These are phyloP conservation scores for Alternaria conjuncta DNA, from an alignment of 2,329 filamentous ascomycete genomes.

Conservation along the genomic window DNA sequence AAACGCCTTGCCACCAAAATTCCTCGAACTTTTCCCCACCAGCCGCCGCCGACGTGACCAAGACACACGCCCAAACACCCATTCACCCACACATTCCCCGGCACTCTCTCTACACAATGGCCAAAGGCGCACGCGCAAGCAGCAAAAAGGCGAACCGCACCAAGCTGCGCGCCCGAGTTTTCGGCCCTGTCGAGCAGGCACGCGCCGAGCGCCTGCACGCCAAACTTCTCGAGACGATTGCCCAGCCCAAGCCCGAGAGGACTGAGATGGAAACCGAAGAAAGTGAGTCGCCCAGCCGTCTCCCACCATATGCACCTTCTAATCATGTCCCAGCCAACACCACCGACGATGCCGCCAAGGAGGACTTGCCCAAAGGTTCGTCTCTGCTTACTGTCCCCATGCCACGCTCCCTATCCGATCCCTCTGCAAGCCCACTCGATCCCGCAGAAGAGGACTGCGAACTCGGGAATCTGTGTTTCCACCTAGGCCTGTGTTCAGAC, in stretches of 20 bases:
- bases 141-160: conserved; percentile 82
- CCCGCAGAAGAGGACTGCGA: conserved; percentile 24
- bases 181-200: conserved; percentile 80
- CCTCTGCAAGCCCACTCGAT: conserved; percentile 13
- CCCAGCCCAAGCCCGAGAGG: conserved; percentile 71
- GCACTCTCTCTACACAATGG: conserved; percentile 66
- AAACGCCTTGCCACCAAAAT: conserved; percentile 31
- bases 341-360: conserved; percentile 24
- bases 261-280: conserved; percentile 57
- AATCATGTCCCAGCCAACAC: conserved; percentile 12
- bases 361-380: conserved; percentile 42
- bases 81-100: conserved; percentile 9
- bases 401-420: conserved; percentile 30
- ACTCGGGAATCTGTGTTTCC: conserved; percentile 45
- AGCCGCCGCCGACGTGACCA: neutral
- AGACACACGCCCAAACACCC: conserved; percentile 3
- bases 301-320: neutral
- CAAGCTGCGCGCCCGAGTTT: conserved; percentile 79
- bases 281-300: conserved; percentile 23
- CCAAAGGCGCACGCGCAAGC: conserved; percentile 83
- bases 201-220: conserved; percentile 83
- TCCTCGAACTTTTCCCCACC: conserved; percentile 16
- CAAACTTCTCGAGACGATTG: conserved; percentile 81
- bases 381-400: conserved; percentile 39
- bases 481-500: conserved; percentile 49